phyloP scores from a whole-genome alignment of 2,329 filamentous ascomycete genomes.

The Dothistroma septosporum region DNA sequence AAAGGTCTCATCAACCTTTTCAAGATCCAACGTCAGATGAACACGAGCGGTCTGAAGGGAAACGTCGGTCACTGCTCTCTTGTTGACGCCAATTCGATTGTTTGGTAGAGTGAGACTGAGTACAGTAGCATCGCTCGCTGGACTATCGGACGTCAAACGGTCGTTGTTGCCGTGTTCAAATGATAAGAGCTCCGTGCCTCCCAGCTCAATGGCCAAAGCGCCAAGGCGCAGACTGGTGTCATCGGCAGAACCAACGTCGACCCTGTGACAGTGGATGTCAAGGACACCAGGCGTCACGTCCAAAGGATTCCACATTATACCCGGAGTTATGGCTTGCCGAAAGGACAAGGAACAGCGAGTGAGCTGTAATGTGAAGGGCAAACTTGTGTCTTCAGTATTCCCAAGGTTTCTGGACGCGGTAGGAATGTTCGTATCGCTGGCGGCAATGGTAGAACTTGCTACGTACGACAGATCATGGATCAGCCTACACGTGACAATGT shows the following conservation, averaged over 20 bases:
- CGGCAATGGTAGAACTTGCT: neutral
- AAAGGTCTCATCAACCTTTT: constrained; percentile 78
- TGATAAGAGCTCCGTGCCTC: constrained; percentile 23
- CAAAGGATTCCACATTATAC: neutral
- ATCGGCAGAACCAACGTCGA: neutral
- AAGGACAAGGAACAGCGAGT: neutral
- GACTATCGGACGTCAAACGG: constrained; percentile 10
- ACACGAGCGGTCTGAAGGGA: constrained; percentile 74
- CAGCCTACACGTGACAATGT: constrained; percentile 21
- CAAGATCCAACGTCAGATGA: constrained; percentile 70
- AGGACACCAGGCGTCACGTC: constrained; percentile 1
- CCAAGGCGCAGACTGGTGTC: constrained; percentile 12
- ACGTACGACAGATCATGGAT: constrained; percentile 14
- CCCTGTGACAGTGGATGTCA: constrained; percentile 9
- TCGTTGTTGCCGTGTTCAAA: constrained; percentile 18
- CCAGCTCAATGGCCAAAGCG: constrained; percentile 20
- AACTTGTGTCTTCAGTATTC: neutral
- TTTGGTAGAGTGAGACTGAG: constrained; percentile 21
- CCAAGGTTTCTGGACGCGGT: neutral
- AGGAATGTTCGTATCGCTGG: neutral
- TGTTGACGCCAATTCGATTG: constrained; percentile 19
- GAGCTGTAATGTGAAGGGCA: constrained; percentile 2
- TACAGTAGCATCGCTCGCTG: constrained; percentile 17
- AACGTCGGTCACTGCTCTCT: constrained; percentile 36
- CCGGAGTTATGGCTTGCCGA: neutral